These are phyloP conservation scores for Gastroboletus turbinatus DNA, from an alignment of 1,284 basidiomycete species.

Conservation along the genomic window DNA sequence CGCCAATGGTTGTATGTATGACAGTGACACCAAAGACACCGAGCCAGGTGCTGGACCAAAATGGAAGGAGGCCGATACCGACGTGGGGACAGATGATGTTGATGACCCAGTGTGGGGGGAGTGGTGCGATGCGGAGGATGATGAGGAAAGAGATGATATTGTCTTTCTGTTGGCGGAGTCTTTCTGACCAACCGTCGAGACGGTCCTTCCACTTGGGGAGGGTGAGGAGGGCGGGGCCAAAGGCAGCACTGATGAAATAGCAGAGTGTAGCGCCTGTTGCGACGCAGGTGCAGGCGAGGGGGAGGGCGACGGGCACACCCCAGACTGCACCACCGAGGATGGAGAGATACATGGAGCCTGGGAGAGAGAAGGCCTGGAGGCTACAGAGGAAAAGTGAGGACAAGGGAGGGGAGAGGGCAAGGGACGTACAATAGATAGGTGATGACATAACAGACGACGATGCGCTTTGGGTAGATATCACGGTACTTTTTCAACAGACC, in stretches of 20 bases:
- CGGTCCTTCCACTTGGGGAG: conserved; percentile 81
- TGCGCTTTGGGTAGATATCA: conserved; percentile 78
- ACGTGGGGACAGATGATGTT: conserved; percentile 94
- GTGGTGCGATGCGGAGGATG: conserved; percentile 89
- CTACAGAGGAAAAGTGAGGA: conserved; percentile 42
- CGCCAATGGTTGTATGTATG: conserved; percentile 95
- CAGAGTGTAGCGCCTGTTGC: conserved; percentile 90
- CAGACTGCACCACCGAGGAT: conserved; percentile 96
- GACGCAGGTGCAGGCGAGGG: conserved; percentile 90
- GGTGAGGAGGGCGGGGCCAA: conserved; percentile 86
- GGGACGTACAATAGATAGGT: conserved; percentile 86
- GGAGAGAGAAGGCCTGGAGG: conserved; percentile 94
- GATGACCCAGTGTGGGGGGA: conserved; percentile 96
- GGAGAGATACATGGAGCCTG: conserved; percentile 97
- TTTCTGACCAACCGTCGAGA: conserved; percentile 79
- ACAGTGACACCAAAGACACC: conserved; percentile 91
- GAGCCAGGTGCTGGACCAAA: conserved; percentile 90
- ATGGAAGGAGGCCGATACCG: conserved; percentile 80
- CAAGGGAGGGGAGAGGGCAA: not conserved
- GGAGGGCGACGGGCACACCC: conserved; percentile 87
- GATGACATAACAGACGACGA: conserved; percentile 79
- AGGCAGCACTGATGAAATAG: conserved; percentile 87
- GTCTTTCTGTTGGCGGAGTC: conserved; percentile 69
- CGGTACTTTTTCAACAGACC: conserved; percentile 85
- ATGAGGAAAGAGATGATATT: conserved; percentile 90